These are phyloP conservation scores for Jacaranda mimosifolia DNA, from an alignment of 257 asterid species.

Conservation along the genomic window DNA sequence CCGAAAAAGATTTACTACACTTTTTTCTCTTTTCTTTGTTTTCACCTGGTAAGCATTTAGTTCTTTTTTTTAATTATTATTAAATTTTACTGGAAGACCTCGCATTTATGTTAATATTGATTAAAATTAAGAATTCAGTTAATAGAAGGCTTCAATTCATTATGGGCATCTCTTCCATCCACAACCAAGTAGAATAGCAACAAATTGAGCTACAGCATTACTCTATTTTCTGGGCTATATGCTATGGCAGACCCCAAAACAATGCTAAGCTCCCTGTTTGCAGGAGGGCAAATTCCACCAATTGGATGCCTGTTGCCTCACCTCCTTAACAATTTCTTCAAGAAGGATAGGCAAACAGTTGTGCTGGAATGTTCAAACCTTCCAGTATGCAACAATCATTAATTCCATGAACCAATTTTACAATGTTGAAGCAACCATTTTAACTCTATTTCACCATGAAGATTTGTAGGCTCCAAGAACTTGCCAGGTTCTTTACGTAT, in stretches of 20 bases:
- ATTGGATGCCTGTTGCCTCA: background rate
- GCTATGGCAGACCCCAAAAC: background rate
- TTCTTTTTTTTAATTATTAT: no score
- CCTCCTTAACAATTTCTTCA: background rate
- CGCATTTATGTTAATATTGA: background rate
- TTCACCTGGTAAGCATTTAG: background rate
- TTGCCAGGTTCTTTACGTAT: background rate
- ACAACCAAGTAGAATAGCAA: background rate
- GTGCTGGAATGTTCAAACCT: background rate
- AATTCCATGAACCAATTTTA: background rate
- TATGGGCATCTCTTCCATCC: background rate
- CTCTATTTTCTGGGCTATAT: background rate
- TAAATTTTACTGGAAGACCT: background rate
- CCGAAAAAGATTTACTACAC: background rate
- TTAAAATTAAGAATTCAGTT: background rate
- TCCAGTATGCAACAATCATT: background rate
- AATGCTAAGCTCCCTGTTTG: background rate
- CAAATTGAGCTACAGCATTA: background rate
- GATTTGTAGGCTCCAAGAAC: background rate
- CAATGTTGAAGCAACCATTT: background rate
- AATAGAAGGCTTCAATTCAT: slow-evolving; percentile 8
- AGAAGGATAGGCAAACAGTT: background rate
- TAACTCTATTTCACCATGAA: slow-evolving; percentile 6
- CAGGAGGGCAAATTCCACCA: background rate
- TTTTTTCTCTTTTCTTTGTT: background rate